Conservation (phyloP, 345 rosid genomes). For the Gynandropsis gynandra region DNA sequence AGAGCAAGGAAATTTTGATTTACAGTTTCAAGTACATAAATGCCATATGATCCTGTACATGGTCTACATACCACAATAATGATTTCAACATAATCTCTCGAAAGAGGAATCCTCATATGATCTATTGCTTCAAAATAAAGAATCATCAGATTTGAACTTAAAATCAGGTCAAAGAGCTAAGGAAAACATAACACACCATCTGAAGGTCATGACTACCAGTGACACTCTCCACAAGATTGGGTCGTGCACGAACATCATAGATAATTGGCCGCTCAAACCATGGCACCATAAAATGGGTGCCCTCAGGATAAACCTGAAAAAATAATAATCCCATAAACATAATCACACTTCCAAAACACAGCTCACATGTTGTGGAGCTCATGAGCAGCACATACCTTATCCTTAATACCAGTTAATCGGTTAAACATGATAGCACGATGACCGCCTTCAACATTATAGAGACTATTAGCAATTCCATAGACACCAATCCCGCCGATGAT, state of each 20-base stretch:
- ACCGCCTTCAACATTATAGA: constrained; percentile 35
- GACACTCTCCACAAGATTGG: constrained; percentile 80
- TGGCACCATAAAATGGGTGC: constrained; percentile 84
- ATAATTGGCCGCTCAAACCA: constrained; percentile 91
- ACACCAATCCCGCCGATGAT: constrained; percentile 30
- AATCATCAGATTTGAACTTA: constrained; percentile 1
- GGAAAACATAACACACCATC: constrained; percentile 41
- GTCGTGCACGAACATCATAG: constrained; percentile 92
- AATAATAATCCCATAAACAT: not conserved
- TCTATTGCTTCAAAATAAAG: constrained; percentile 10
- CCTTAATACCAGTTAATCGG: constrained; percentile 33
- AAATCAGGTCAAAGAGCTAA: not conserved
- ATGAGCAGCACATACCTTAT: constrained; percentile 24
- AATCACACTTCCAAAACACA: not conserved
- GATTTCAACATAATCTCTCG: not conserved
- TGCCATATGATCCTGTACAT: not conserved
- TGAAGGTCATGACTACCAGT: constrained; percentile 97
- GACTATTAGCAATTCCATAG: constrained; percentile 25
- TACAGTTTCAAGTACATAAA: constrained; percentile 2
- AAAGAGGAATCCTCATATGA: not conserved
- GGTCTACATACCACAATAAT: constrained; percentile 2
- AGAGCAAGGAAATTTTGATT: not conserved
- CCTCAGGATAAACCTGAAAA: constrained; percentile 84
- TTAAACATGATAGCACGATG: constrained; percentile 38
- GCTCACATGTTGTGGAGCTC: not conserved